A percentile compares a stretch with the other conserved stretches of the same genome.
phyloP scores from a whole-genome alignment of 2,329 filamentous ascomycete species.

The Geoglossum cookeanum region DNA sequence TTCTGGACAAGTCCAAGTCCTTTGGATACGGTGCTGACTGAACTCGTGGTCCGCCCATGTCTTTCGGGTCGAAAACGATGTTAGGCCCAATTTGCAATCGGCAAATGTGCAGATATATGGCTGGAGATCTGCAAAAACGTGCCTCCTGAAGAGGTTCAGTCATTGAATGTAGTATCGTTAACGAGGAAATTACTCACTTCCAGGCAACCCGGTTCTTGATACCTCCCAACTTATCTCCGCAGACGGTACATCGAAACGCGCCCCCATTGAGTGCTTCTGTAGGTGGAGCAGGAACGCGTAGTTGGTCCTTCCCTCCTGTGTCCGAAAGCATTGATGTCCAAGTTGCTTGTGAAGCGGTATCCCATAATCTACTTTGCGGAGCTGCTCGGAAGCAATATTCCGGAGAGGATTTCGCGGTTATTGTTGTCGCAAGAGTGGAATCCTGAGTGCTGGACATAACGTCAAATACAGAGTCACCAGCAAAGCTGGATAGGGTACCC shows the following conservation, averaged over 20 bases:
- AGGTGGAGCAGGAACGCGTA: slow-evolving; percentile 8
- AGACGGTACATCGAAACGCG: slow-evolving; percentile 9
- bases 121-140: slow-evolving; percentile 11
- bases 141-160: slow-evolving; percentile 6
- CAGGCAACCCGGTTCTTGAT: slow-evolving; percentile 10
- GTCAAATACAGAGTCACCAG: background rate
- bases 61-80: too few species aligned
- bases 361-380: background rate
- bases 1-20: too few species aligned
- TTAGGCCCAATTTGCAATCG: slow-evolving; percentile 5
- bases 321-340: background rate
- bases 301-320: background rate
- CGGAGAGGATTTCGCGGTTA: background rate
- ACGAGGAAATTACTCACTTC: slow-evolving; percentile 7
- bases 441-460: too few species aligned
- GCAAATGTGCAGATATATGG: slow-evolving; percentile 12
- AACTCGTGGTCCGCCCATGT: too few species aligned
- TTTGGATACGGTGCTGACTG: too few species aligned
- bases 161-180: background rate
- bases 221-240: background rate
- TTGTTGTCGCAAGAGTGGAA: background rate
- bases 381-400: background rate
- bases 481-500: too few species aligned
- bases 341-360: background rate
- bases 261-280: slow-evolving; percentile 3